Evolutionary conservation across 169 alveolate species (phyloP), one percentile per base, ranked within the genome.

Genomic region (Ichthyophthirius multifiliis): DNA sequence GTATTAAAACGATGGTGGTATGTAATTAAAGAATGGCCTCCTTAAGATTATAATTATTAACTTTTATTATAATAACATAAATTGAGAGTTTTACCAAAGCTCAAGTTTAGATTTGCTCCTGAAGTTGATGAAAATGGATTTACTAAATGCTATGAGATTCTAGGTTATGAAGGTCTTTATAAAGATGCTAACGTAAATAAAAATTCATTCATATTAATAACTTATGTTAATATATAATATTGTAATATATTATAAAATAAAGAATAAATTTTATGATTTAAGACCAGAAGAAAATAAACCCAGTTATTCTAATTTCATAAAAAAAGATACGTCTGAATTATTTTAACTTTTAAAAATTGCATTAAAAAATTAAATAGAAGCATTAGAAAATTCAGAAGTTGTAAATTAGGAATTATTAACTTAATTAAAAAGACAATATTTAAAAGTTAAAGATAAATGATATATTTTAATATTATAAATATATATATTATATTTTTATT

Each of bases 261-360:
- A 55, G 71, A 55, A 55, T 55, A 55, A 79, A 39, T 73, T 85
- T 7, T 78, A 65, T 62, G 90, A 85, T 71, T 79, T 85, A 44
- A 85, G 90, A 48, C 90, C 90, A 18, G 84, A 78, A 47, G 90
- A 85, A 74, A 82, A 82, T 4, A 85, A 85, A 35, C 90, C 90
- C 16, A 76, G 87, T 67, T 85, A 74, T 75, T 71, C 74, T 46
- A 46, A 48, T 75, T 75, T 85, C 1, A 78, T 55, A 3, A 78
- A 76, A 75, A 74, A 74, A 27, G 31, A 77, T 20, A 87, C 78
- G 0, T 23, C n/a, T 15, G 74, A 85, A 74, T 74, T 85, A 7
- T 1, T 55, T 2, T 12, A 39, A 18, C 31, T 55, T 13, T 23
- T 55, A 15, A 55, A 55, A 39, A 27, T n/a, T 27, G 7, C 43